Evolutionary conservation across 2,329 filamentous ascomycete species (phyloP).

Genomic region (Beauveria pseudobassiana): DNA sequence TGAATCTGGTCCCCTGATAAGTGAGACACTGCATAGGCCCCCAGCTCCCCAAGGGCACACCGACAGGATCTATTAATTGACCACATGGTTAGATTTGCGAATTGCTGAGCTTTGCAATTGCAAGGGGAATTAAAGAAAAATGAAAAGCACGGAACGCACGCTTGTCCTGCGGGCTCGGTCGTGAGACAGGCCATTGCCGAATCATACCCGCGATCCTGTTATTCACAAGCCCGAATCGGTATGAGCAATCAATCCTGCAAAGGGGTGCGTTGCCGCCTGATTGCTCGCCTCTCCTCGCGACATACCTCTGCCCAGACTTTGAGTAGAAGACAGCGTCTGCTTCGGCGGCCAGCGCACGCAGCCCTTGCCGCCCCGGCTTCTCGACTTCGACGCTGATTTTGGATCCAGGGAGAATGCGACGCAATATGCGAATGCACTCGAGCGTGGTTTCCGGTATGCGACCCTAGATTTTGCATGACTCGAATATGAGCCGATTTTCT

Average conservation of each 20-base stretch:
- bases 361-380: constrained; percentile 55
- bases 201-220: constrained; percentile 30
- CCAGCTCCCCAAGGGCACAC: constrained; percentile 54
- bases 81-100: constrained; percentile 3
- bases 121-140: neutral
- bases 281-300: constrained; percentile 15
- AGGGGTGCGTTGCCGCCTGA: neutral
- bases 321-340: constrained; percentile 69
- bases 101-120: neutral
- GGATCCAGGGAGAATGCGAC: constrained; percentile 33
- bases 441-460: constrained; percentile 55
- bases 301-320: constrained; percentile 61
- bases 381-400: constrained; percentile 65
- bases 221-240: neutral
- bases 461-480: constrained; percentile 35
- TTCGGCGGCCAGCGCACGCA: constrained; percentile 50
- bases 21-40: constrained; percentile 30
- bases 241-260: neutral
- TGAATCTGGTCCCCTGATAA: constrained; percentile 21
- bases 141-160: constrained; percentile 30
- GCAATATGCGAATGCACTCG: constrained; percentile 51
- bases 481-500: too few species aligned
- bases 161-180: constrained; percentile 32
- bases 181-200: constrained; percentile 45
- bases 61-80: constrained; percentile 32